Evolutionary conservation across 257 asterid species (phyloP), one percentile per base, ranked within the genome.

Genomic region (Penstemon eatonii): DNA sequence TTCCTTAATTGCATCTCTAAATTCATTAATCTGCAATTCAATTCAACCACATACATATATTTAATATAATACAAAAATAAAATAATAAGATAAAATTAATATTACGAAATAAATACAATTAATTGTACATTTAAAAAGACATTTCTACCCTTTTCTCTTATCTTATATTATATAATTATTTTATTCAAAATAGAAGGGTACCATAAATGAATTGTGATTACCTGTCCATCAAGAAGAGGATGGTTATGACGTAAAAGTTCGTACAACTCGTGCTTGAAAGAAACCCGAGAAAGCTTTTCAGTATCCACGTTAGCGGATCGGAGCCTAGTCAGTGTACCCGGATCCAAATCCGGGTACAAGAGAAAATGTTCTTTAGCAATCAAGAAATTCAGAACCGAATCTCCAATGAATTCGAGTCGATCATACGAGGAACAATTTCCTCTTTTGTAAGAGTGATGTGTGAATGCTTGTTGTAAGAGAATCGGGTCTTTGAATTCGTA

Each of bases 231-330:
- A 7, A 79, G 74, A 3, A 71, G 51, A 13, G 82, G 84, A 4
- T 38, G 76, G n/a, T 55, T 70, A 10, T 81, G 84, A 3, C 74
- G 76, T 39, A 82, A 51, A 66, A 33, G 54, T 6, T 43, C 46
- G 10, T 75, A 75, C 52, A 81, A 66, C 13, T 54, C 37, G 15
- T 67, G 66, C 40, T 68, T 73, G 9, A 80, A 8, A 0, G 79
- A 61, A 0, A 63, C 84, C 7, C 81, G 85, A 1, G 84, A 82
- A 33, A 83, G 82, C 59, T 80, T 83, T 60, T 83, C 86, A 0
- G 74, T 83, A 25, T 78, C 81, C 1, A 76, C 84, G 4, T 81
- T 83, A 13, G 62, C 63, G 0, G 82, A 69, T 11, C 88, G 79
- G 5, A 83, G 76, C 18, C 42, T 40, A 1, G 88, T 73, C 1